Evolutionary conservation across 176 grass and related monocot genomes (phyloP).

Genomic region (Calamus simplicifolius): DNA sequence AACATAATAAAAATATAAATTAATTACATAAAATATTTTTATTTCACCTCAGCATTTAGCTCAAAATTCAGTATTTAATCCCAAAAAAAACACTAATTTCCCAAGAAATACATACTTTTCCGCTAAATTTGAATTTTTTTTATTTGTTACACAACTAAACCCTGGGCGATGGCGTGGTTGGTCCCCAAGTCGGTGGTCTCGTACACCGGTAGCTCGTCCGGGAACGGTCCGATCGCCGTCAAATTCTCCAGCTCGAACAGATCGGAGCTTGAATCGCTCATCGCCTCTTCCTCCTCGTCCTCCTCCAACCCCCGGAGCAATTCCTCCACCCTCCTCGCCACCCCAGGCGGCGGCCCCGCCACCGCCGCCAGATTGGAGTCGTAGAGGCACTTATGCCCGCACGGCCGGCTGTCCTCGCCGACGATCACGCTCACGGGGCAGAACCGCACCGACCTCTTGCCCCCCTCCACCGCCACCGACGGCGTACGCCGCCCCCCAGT

Average conservation of each 20-base stretch:
- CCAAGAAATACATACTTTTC: no score
- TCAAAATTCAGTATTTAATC: no score
- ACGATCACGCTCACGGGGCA: conserved; percentile 11
- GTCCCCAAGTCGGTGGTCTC: conserved; percentile 36
- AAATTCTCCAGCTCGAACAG: conserved; percentile 83
- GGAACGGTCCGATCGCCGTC: conserved; percentile 17
- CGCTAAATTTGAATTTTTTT: no score
- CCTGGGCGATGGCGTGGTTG: conserved; percentile 26
- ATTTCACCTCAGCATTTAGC: no score
- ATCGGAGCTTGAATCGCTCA: conserved; percentile 72
- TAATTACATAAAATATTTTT: no score
- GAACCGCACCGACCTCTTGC: conserved; percentile 23
- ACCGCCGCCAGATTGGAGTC: neutral
- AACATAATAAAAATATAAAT: no score
- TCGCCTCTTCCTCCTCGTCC: conserved; percentile 39
- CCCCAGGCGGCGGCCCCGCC: conserved; percentile 17
- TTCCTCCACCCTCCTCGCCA: conserved; percentile 55
- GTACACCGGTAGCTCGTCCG: conserved; percentile 58
- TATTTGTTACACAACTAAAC: no score
- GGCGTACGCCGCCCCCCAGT: neutral
- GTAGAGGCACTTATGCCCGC: neutral
- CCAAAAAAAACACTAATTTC: no score
- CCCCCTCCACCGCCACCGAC: neutral
- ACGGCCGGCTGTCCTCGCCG: conserved; percentile 14
- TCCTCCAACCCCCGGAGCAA: conserved; percentile 35